Evolutionary conservation across 345 rosid genomes (phyloP), one percentile per base, ranked within the genome.

Genomic region (Salix purpurea): DNA sequence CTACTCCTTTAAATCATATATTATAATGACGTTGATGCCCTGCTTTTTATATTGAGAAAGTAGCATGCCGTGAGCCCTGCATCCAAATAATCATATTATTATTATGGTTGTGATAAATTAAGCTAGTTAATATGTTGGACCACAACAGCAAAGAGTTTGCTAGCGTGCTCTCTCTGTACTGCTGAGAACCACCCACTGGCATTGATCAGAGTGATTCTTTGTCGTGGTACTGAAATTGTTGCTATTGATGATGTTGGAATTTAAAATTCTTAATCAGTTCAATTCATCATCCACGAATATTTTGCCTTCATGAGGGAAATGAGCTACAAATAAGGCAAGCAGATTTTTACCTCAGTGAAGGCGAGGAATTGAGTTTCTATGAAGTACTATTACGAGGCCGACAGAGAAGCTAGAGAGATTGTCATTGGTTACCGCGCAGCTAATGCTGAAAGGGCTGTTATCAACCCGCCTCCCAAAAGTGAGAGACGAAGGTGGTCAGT

Each of bases 271-370:
- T 32, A 8, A 70, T 67, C 12, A 70, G 11, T 28, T 12, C 19
- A 15, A 61, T 65, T 69, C 10, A 15, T 73, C 24, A 44, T 68
- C 24, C 28, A 65, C 34, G 67, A 24, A 36, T 34, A 26, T 56
- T 48, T 52, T 46, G 36, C 13, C 26, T 60, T 62, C 58, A 60
- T 65, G 76, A 91, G 96, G 96, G 96, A 78, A 91, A 88, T 78
- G 95, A 89, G 83, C 36, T 91, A 87, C 93, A 91, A 7, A 89
- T 88, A 76, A 72, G 90, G 79, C 87, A 80, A 50, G 96, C 96
- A 2, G 84, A 88, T 77, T 86, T 89, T 23, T 91, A 88, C 80
- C 83, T 91, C 15, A 68, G 73, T 0, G 86, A 89, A 74, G 87
- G 89, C 37, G 93, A 91, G 79, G 91, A 89, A 61, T 42, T 91